phyloP scores from a whole-genome alignment of 2,329 filamentous ascomycete genomes.

The Allantophomopsis lycopodina region DNA sequence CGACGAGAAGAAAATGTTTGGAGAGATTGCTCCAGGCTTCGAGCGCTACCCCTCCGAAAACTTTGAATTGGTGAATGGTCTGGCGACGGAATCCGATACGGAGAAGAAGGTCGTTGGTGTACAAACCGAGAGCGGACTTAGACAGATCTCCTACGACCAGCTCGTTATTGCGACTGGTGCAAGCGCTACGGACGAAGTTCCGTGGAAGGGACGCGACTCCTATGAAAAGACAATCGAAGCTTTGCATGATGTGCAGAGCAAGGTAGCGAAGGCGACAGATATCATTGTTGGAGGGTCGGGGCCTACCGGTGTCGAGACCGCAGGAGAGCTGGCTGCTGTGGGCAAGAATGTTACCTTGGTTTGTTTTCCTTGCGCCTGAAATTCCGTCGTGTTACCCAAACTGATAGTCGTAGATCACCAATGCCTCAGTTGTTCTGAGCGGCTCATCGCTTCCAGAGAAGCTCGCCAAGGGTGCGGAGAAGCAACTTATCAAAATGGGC shows the following conservation, averaged over 20 bases:
- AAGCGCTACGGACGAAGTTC: constrained; percentile 24
- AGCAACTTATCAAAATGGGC: constrained; percentile 26
- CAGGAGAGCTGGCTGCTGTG: constrained; percentile 29
- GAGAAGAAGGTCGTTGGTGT: constrained; percentile 19
- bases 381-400: neutral
- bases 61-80: constrained; percentile 29
- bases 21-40: constrained; percentile 23
- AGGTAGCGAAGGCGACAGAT: constrained; percentile 22
- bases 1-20: constrained; percentile 28
- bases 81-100: constrained; percentile 22
- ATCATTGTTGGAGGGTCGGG: constrained; percentile 32
- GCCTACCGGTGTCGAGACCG: constrained; percentile 28
- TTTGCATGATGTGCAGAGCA: constrained; percentile 14
- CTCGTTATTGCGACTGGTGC: constrained; percentile 17
- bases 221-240: constrained; percentile 11
- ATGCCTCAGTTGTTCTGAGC: constrained; percentile 35
- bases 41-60: constrained; percentile 20
- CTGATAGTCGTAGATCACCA: constrained; percentile 22
- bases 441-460: constrained; percentile 25
- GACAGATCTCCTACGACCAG: constrained; percentile 29
- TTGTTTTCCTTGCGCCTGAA: neutral
- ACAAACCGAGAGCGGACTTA: constrained; percentile 13
- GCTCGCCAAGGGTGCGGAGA: constrained; percentile 27
- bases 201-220: constrained; percentile 29
- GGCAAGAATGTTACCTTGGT: constrained; percentile 14